These are phyloP conservation scores for Blastomyces gilchristii DNA, from an alignment of 2,329 filamentous ascomycete genomes.

Conservation along the genomic window DNA sequence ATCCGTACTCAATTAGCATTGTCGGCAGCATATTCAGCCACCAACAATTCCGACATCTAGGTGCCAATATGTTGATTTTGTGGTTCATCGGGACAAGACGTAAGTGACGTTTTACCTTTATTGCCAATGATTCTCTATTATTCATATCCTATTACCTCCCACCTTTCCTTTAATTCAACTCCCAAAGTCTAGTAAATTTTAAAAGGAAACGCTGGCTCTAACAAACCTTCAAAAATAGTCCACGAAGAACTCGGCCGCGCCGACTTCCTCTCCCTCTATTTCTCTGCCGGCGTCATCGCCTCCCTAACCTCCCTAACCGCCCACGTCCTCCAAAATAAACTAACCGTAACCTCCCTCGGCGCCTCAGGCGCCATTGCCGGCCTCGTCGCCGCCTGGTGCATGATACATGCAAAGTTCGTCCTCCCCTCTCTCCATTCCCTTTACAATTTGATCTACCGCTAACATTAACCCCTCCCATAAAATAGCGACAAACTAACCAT, in stretches of 20 bases:
- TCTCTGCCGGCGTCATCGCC: conserved; percentile 39
- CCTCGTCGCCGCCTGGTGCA: conserved; percentile 41
- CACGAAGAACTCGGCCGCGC: conserved; percentile 49
- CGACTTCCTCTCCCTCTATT: conserved; percentile 45
- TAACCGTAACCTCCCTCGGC: conserved; percentile 41
- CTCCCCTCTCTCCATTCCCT: background rate
- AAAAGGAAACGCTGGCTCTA: conserved; percentile 11
- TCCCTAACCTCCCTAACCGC: conserved; percentile 38
- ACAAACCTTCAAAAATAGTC: conserved; percentile 23
- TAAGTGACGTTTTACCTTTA: conserved; percentile 20
- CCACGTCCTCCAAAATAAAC: conserved; percentile 35
- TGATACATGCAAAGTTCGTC: conserved; percentile 36
- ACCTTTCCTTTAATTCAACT: background rate
- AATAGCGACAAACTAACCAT: conserved; percentile 33
- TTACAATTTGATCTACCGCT: background rate
- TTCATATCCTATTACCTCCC: conserved; percentile 1
- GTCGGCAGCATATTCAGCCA: conserved; percentile 50
- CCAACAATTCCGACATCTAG: conserved; percentile 43
- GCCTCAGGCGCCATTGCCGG: conserved; percentile 43
- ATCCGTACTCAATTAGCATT: conserved; percentile 43
- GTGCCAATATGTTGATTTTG: conserved; percentile 45
- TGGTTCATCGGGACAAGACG: conserved; percentile 44
- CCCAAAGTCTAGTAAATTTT: background rate
- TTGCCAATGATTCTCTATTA: too few species aligned
- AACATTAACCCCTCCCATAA: background rate